Evolutionary conservation across 768 basidiomycete genomes (phyloP), one percentile per base, ranked within the genome.

Genomic region (Tremella mesenterica): DNA sequence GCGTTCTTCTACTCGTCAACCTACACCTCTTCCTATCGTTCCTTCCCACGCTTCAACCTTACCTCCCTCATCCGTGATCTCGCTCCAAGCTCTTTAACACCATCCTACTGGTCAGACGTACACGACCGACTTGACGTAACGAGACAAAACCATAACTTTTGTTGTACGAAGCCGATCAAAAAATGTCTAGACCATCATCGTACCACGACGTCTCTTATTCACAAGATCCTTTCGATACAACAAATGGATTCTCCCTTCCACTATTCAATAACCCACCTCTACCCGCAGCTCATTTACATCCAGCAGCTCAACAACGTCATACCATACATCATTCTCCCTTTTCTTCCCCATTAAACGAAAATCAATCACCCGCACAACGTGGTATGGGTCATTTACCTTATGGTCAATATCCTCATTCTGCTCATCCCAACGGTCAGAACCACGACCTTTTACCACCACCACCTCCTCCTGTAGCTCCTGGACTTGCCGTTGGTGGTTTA

Each of bases 151-250:
- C n/a, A n/a, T n/a, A n/a, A n/a, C n/a, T n/a, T n/a, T n/a, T n/a
- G n/a, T n/a, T n/a, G n/a, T n/a, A n/a, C n/a, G n/a, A n/a, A 16
- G 14, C n/a, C 38, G 38, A 20, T n/a, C 31, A 20, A 25, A 39
- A 34, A 26, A 69, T 65, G 67, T 69, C 67, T 18, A 59, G 67
- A 13, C 67, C 67, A 48, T 41, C 57, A 38, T 65, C 67, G 20
- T 58, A 63, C 50, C 67, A 65, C 59, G 67, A 65, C 27, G 6
- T 36, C 20, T 5, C 34, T 9, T 46, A 59, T 45, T 44, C 43
- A 34, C 48, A 52, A 20, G 61, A 61, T 39, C 53, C 54, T 16
- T 58, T 56, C 54, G 39, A 53, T 28, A 29, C 48, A 21, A n/a
- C n/a, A n/a, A 44, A 52, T 20, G 34, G 49, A 23, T 58, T 59